Base-by-base conservation (phyloP, 495 filamentous ascomycete genomes). In the Penicillium silybi region DNA sequence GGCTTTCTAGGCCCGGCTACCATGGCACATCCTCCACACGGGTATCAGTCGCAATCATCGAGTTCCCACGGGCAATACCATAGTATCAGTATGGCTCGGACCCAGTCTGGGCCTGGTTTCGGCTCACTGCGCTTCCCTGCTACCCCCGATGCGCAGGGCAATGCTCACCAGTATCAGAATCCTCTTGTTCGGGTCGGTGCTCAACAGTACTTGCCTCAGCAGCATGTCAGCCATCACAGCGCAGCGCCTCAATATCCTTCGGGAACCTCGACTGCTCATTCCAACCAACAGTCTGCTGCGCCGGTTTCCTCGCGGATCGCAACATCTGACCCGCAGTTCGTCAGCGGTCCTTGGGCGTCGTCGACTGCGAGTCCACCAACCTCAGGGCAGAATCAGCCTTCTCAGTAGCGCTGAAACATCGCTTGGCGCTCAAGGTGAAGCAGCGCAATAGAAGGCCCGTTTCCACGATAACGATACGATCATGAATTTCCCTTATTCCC, bases 261-360 rank as follows among this genome's bases (percentile, higher is more conserved):
- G 8, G 15, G 23, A 9, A 41, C 22, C 10, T n/a, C 19, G 1
- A 17, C 42, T 7, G 23, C 20, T n/a, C 40, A 54, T 7, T 44
- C 44, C 9, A 23, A 37, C 10, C 48, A 52, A 19, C 41, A 23
- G 41, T n/a, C 16, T 1, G 32, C 18, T n/a, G 3, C 48, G 20
- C 9, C 35, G 1, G 22, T 6, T 7, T 13, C 40, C 25, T 50
- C 46, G 10, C 50, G 54, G 6, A 48, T 39, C 8, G 52, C 48
- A 27, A 27, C 41, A 6, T 59, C 55, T 0, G 57, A 58, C 48
- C 38, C 57, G 4, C 60, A 59, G 15, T 66, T 64, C 40, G 47
- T 64, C n/a, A 66, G 61, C 44, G 63, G 61, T 11, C 61, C 61
- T 9, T 66, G 61, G 63, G 51, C 53, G 8, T 59, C 55, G 1